Evolutionary conservation across 2,329 filamentous ascomycete species (phyloP), one percentile per base, ranked within the genome.

Genomic region (Cladobotryum mycophilum): DNA sequence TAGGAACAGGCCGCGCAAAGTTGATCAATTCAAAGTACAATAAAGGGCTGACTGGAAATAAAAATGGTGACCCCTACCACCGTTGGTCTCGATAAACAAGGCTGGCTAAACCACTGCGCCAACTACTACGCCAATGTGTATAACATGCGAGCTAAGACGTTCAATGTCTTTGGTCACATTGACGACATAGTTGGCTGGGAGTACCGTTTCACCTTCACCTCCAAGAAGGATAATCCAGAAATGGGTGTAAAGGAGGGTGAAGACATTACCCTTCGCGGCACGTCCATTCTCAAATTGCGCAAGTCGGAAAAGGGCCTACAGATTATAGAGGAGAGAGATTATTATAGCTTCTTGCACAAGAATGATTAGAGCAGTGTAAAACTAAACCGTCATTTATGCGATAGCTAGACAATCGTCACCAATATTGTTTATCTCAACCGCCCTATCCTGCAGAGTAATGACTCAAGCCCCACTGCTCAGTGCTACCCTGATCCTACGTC

Each of bases 321-420:
- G 20, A 38, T 47, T 47, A 22, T 30, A 4, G 45, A 47, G 35
- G 15, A 38, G 20, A 47, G 45, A 25, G 45, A 47, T 15, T 47
- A 47, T 30, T 47, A 47, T 33, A 47, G 45, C 30, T 47, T 47
- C n/a, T 17, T 37, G 45, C 22, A 47, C 30, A 47, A 38, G 12
- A 22, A 40, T 12, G 35, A 40, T 30, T 47, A 38, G 35, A 38
- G 22, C 22, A 25, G 22, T 25, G 22, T 25, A 25, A 7, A 25
- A 25, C 22, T 25, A 7, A 25, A 25, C 22, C 4, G 22, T 25
- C 22, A 25, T 25, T 25, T 25, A 25, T 25, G 22, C 22, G 22
- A 25, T 25, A 25, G 22, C 22, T 25, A 25, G 22, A 25, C 22
- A 25, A 25, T 25, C 22, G 7, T 25, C 22, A 25, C 22, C 22